Base-by-base conservation (phyloP, 257 asterid genomes). In the Capsicum chinense region DNA sequence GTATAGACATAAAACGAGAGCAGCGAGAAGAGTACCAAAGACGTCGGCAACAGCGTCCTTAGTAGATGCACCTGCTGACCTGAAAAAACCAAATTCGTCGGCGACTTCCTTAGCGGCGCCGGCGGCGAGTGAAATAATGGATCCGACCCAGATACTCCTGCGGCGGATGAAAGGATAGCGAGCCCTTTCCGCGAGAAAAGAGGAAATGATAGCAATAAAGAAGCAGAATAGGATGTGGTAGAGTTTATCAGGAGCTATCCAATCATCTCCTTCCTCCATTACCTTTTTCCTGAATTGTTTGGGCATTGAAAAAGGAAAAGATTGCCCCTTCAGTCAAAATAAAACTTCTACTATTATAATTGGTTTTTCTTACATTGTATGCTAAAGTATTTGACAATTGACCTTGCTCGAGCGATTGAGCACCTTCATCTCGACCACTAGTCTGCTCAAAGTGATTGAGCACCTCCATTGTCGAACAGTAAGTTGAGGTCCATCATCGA, bases 31-130 rank as follows among this genome's bases (percentile, higher is more conserved):
- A 47, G 92, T 89, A 12, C 97, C 98, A 70, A 89, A 8, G 60
- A 92, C 47, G 85, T 94, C 97, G 35, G 95, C 91, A 5, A 88
- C 91, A 26, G 91, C 93, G 85, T 95, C 99, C 87, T 93, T 94
- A 59, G 85, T 16, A n/a, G 98, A 95, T 1, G 94, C 98, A 6
- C 98, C 97, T 67, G 97, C 89, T 68, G 98, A 94, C 62, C 84
- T 85, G 86, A 94, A 93, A 86, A 84, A 91, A 0, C 99, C 99
- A 8, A 95, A 59, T 82, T 95, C 96, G 83, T 95, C 99, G 68
- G 94, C 97, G 62, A 90, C 84, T 89, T 95, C 99, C 86, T 95
- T 95, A 63, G 92, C 95, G 78, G 91, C 95, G 76, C 97, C 98
- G 83, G 91, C 90, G 44, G 88, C 70, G 2, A 93, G 90, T 9